Evolutionary conservation across 176 grass and related monocot genomes (phyloP), one percentile per base, ranked within the genome.

Genomic region (Avena sativa): DNA sequence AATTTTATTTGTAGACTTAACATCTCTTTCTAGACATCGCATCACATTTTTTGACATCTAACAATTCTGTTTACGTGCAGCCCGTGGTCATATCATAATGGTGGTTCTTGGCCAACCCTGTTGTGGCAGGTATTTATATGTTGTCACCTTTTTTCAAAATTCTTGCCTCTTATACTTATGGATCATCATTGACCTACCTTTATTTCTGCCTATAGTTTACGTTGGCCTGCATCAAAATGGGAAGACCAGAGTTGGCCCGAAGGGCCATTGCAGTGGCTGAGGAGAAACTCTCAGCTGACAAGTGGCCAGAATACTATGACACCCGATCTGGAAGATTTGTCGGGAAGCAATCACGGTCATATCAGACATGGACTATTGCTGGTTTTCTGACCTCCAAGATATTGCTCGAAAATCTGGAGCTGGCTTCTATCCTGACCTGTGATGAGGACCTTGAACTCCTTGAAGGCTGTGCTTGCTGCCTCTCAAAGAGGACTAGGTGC

Each of bases 81-180:
- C 19, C 93, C 97, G 65, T 98, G 97, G 97, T 98, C 97, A 19
- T 98, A 98, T 92, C 97, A 98, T 89, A 98, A 98, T 87, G 94
- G 94, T 88, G 97, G 97, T 85, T 98, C 97, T 75, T 98, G 97
- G 97, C 97, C 97, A 87, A 98, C 97, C 36, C 89, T 98, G 17
- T 57, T 98, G 78, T 98, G 97, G 97, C 97, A 98, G 97, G 97
- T 98, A 94, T 8, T 16, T 71, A 12, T 32, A 81, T 75, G 69
- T 50, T 25, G 12, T 62, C 2, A 58, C 23, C 79, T 17, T 13
- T 66, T 65, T 57, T 28, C 48, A 76, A 32, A 40, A 44, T 58
- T 81, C 1, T 21, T 36, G 11, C 40, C 36, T 79, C 43, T 83
- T 44, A 62, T 80, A 73, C 32, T 40, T 78, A 40, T 46, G n/a